These are phyloP conservation scores for Amylocarpus encephaloides DNA, from an alignment of 2,329 filamentous ascomycete species.

Conservation along the genomic window DNA sequence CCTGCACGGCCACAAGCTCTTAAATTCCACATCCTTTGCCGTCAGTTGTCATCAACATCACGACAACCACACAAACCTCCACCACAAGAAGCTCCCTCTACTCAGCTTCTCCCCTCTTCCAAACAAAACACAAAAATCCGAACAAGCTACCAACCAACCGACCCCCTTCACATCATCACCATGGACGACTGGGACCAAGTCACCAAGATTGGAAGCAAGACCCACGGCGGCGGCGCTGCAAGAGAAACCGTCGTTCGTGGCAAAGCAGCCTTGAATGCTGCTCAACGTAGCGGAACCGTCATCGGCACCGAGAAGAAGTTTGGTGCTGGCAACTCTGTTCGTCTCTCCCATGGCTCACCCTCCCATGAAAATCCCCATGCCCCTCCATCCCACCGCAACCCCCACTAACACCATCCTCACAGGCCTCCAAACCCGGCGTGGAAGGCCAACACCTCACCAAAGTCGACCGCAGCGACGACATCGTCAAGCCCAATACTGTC, in stretches of 20 bases:
- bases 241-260: slow-evolving; percentile 88
- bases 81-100: not conserved
- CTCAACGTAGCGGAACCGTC: slow-evolving; percentile 70
- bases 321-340: slow-evolving; percentile 69
- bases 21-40: not conserved
- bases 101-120: not conserved
- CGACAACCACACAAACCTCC: not conserved
- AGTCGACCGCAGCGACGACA: slow-evolving; percentile 95
- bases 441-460: slow-evolving; percentile 97
- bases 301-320: slow-evolving; percentile 91
- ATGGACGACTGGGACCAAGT: slow-evolving; percentile 73
- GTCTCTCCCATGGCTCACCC: slow-evolving; percentile 32
- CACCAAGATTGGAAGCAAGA: slow-evolving; percentile 91
- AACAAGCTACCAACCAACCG: no score
- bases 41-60: not conserved
- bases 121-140: not conserved
- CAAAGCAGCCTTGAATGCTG: slow-evolving; percentile 78
- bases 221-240: slow-evolving; percentile 59
- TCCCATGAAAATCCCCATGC: not conserved
- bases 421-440: slow-evolving; percentile 47
- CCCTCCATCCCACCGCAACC: not conserved
- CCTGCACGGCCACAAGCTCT: not conserved
- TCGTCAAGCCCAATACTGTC: slow-evolving; percentile 92
- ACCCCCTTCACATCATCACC: not conserved
- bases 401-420: slow-evolving; percentile 11